Base-by-base conservation (phyloP, 768 basidiomycete genomes). In the Paxillus ammoniavirescens region DNA sequence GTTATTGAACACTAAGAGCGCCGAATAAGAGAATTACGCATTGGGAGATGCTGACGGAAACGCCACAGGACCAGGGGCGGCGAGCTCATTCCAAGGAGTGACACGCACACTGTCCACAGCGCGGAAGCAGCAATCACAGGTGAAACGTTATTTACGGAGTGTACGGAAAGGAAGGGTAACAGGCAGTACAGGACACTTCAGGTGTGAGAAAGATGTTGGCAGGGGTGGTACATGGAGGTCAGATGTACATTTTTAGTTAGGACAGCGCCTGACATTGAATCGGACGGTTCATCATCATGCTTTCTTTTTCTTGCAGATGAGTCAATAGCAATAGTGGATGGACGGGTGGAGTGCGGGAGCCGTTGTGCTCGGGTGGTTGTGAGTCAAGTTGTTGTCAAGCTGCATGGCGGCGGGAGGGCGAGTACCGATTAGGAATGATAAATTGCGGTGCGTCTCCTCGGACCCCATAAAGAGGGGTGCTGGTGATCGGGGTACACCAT, bases 391-490 rank as follows among this genome's bases (percentile, higher is more conserved):
- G 26, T 26, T n/a, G 49, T 36, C 47, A 21, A 8, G 18, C 18
- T 8, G 47, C 37, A 48, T 30, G 28, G 14, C 12, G 17, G 40
- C 47, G 43, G 33, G 40, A n/a, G n/a, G 33, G 42, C 48, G 53
- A 15, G 53, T 47, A 14, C 55, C 52, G 58, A 31, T 37, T 42
- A 40, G 21, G 21, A 21, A 21, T 21, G 21, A 21, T 21, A 21
- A 14, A 28, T 13, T n/a, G 64, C 53, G 38, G 18, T 59, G 52
- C 49, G 38, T 40, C 12, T 23, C 2, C 0, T 2, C 2, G 41
- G 69, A 71, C 69, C 69, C 67, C 60, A 52, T 42, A 12, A 21
- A 33, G 35, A 2, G 23, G 5, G 62, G 70, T 26, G 26, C 26
- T 4, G 26, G 26, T 68, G 62, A 47, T 55, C 54, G 61, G 65